phyloP scores from a whole-genome alignment of 2,329 filamentous ascomycete genomes.

The Annulohypoxylon truncatum region DNA sequence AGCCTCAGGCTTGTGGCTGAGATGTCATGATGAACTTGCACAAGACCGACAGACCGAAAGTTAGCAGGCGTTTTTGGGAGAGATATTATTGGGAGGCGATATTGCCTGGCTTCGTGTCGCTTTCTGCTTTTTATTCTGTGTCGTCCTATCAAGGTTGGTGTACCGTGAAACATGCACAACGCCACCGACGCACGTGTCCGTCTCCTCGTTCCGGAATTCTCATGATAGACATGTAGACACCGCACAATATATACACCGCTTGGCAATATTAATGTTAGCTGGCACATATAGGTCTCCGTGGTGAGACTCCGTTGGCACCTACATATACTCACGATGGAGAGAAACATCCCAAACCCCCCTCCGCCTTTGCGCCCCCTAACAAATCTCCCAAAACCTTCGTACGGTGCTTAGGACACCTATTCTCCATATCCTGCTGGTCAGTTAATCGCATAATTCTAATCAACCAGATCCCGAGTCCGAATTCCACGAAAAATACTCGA shows the following conservation, averaged over 20 bases:
- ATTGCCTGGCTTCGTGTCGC: constrained; percentile 6
- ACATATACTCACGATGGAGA: neutral
- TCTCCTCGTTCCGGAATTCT: neutral
- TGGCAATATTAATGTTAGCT: neutral
- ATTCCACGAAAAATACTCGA: neutral
- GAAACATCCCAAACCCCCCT: neutral
- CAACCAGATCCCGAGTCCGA: neutral
- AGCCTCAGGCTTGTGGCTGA: neutral
- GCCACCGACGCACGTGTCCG: constrained; percentile 4
- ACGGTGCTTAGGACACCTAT: neutral
- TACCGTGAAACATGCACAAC: constrained; percentile 25
- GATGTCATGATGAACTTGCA: neutral
- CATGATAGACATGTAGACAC: constrained; percentile 5
- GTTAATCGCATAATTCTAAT: neutral
- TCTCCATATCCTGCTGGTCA: neutral
- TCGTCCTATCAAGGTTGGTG: constrained; percentile 14
- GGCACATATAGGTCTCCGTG: neutral
- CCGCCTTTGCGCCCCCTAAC: neutral
- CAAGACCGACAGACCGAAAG: neutral
- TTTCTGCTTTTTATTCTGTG: constrained; percentile 12
- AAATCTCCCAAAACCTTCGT: neutral
- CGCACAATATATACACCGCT: constrained; percentile 12
- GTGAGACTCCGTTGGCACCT: neutral
- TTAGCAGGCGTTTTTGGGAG: neutral
- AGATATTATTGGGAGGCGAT: neutral